phyloP scores from a whole-genome alignment of 1,139 yeast genomes.

The Candida smagusa region DNA sequence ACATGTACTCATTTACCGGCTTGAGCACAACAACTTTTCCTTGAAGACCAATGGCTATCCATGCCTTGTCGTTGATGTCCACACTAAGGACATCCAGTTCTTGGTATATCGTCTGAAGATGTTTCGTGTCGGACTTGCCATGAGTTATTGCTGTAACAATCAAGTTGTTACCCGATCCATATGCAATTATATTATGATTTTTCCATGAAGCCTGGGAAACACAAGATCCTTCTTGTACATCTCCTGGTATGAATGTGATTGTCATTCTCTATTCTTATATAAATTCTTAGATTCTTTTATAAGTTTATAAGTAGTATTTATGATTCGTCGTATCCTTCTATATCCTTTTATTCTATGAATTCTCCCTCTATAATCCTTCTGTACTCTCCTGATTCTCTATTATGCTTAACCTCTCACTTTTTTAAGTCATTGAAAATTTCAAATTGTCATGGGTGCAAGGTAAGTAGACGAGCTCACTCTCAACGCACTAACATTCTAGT shows the following conservation, averaged over 20 bases:
- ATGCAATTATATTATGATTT: slow-evolving; percentile 60
- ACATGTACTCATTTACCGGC: slow-evolving; percentile 45
- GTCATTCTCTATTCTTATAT: slow-evolving; percentile 39
- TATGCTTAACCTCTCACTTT: too few species aligned
- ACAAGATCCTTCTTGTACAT: slow-evolving; percentile 62
- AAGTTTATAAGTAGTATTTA: too few species aligned
- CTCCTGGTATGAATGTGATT: slow-evolving; percentile 77
- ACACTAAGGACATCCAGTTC: slow-evolving; percentile 65
- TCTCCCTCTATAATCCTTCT: too few species aligned
- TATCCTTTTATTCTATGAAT: too few species aligned
- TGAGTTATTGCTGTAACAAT: slow-evolving; percentile 44
- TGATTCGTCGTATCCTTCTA: too few species aligned
- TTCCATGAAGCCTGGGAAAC: slow-evolving; percentile 70
- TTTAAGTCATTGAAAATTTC: too few species aligned
- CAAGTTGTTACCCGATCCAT: slow-evolving; percentile 86
- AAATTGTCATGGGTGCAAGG: slow-evolving; percentile 29
- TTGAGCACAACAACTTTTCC: slow-evolving; percentile 33
- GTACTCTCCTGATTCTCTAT: too few species aligned
- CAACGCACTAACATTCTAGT: slow-evolving; percentile 36
- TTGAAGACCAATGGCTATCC: slow-evolving; percentile 46
- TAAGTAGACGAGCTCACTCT: slow-evolving; percentile 13
- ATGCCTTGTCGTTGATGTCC: slow-evolving; percentile 62
- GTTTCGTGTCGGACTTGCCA: slow-evolving; percentile 13
- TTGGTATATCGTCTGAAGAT: slow-evolving; percentile 76
- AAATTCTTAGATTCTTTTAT: too few species aligned